phyloP scores from a whole-genome alignment of 2,329 filamentous ascomycete genomes.

The Fusarium metavorans region DNA sequence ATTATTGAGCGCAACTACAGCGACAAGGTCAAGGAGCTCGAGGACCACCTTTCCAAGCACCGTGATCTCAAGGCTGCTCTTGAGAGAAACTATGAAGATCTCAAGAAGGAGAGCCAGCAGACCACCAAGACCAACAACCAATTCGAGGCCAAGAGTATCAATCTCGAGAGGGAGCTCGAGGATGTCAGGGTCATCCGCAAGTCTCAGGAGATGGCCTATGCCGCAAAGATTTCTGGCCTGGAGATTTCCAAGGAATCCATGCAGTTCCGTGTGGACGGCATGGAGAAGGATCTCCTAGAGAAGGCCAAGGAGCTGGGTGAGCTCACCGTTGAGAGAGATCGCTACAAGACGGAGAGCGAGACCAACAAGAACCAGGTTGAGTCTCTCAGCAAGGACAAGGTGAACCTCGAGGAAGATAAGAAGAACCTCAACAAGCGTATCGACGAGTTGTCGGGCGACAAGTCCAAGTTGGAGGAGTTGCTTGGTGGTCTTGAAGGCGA shows the following conservation, averaged over 20 bases:
- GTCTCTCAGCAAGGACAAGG: constrained; percentile 34
- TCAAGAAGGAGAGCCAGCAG: constrained; percentile 39
- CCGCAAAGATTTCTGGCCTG: constrained; percentile 41
- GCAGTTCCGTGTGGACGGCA: constrained; percentile 39
- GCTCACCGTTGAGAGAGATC: constrained; percentile 41
- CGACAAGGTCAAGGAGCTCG: constrained; percentile 44
- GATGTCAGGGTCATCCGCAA: constrained; percentile 43
- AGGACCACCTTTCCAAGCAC: constrained; percentile 41
- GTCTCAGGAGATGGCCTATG: constrained; percentile 42
- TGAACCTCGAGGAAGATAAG: constrained; percentile 40
- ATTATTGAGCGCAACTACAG: constrained; percentile 37
- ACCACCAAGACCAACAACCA: constrained; percentile 19
- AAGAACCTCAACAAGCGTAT: constrained; percentile 34
- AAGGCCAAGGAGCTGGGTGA: constrained; percentile 41
- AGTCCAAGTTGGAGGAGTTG: constrained; percentile 31
- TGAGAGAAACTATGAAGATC: constrained; percentile 42
- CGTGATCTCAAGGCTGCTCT: constrained; percentile 42
- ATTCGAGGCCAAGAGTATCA: constrained; percentile 43
- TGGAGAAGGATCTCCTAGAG: constrained; percentile 41
- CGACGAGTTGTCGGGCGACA: constrained; percentile 30
- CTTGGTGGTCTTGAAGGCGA: constrained; percentile 38
- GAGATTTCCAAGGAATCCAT: constrained; percentile 46
- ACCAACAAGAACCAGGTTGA: constrained; percentile 36
- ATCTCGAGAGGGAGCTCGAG: constrained; percentile 42
- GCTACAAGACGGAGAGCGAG: constrained; percentile 34